Conservation (phyloP, 2,329 filamentous ascomycete genomes). For the Trichoderma semiorbis region DNA sequence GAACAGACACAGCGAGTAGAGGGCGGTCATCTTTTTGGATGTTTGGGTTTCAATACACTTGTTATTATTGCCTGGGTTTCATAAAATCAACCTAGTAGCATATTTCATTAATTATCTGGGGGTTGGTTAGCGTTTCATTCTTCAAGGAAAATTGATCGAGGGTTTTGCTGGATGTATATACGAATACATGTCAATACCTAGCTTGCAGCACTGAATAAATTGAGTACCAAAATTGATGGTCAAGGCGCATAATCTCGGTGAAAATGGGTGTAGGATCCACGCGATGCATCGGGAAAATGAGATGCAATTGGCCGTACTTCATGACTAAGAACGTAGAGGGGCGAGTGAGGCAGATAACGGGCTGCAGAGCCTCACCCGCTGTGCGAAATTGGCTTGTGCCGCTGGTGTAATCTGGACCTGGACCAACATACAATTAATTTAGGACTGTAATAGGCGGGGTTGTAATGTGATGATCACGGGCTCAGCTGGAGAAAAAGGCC, state of each 20-base stretch:
- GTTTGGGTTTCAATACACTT: not conserved
- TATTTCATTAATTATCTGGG: constrained; percentile 7
- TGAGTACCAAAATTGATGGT: not conserved
- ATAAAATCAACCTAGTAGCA: not conserved
- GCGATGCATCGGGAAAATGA: not conserved
- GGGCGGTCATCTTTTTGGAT: not conserved
- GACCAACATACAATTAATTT: not conserved
- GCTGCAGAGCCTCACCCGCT: not conserved
- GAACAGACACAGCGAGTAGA: not conserved
- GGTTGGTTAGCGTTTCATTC: constrained; percentile 7
- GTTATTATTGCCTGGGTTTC: not conserved
- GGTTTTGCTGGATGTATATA: not conserved
- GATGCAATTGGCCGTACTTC: not conserved
- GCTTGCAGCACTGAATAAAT: not conserved
- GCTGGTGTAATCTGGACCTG: not conserved
- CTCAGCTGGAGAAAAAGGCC: not conserved
- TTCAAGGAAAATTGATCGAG: not conserved
- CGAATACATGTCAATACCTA: not conserved
- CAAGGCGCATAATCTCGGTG: no score
- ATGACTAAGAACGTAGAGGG: not conserved
- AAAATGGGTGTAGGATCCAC: not conserved
- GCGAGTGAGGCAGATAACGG: not conserved
- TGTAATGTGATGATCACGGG: not conserved
- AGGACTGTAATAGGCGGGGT: not conserved
- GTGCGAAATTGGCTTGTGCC: not conserved